Base-by-base conservation (phyloP, 1,139 yeast species). In the Taphrina deformans region DNA sequence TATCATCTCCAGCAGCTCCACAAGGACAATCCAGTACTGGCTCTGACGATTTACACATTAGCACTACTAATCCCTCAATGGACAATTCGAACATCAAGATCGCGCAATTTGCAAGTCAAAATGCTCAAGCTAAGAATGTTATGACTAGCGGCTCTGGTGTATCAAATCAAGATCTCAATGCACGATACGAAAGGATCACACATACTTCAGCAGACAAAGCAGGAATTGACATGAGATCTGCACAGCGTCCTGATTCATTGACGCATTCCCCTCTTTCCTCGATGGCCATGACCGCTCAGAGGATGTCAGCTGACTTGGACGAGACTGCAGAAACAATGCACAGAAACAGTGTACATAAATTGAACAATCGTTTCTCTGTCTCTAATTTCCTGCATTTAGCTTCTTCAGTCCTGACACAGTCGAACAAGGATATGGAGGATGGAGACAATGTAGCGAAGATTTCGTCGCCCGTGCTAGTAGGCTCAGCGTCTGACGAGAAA, bases 201-300 rank as follows among this genome's bases (percentile, higher is more conserved):
- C 41, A 38, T 2, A 38, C n/a, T 38, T 38, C 41, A 38, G 12
- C 16, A n/a, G n/a, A n/a, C 14, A 38, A 38, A 2, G 18, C 18
- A 4, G 41, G 41, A n/a, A 38, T 38, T 4, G 41, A 38, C n/a
- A 38, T 38, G 3, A n/a, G 41, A 38, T 38, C 18, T n/a, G n/a
- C 18, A 12, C 41, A 38, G 41, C 41, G 41, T 4, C 41, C 41
- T 38, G 41, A 38, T 38, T 38, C 41, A 44, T 10, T 44, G 48
- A 16, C 53, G 4, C 53, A 23, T n/a, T 48, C 53, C 10, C 53
- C 53, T 33, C 26, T 48, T 14, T 48, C 53, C 16, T n/a, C 33
- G 9, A 48, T 48, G 35, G 53, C 53, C 10, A 29, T 26, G 18
- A 48, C 35, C 12, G 53, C 53, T 5, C 21, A 48, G 35, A 10